phyloP scores from a whole-genome alignment of 2,329 filamentous ascomycete genomes.

The Arthrinium puccinioides region DNA sequence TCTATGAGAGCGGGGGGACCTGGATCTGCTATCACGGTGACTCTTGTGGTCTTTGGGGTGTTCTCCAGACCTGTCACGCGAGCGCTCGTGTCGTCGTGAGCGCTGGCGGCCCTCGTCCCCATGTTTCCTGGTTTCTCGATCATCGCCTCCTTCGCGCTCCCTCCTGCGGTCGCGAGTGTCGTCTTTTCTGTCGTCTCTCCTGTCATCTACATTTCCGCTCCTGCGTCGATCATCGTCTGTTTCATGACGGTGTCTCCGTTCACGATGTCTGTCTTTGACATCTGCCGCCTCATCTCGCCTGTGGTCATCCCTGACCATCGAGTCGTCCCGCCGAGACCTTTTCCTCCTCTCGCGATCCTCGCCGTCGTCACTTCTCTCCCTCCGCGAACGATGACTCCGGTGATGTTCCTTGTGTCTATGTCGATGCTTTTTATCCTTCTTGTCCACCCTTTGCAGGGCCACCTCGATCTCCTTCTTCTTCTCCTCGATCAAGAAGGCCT shows the following conservation, averaged over 20 bases:
- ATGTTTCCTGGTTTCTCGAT: slow-evolving; percentile 18
- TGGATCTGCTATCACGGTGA: slow-evolving; percentile 28
- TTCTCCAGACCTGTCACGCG: slow-evolving; percentile 11
- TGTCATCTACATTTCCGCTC: slow-evolving; percentile 11
- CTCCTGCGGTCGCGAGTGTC: slow-evolving; percentile 4
- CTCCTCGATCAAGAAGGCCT: slow-evolving; percentile 78
- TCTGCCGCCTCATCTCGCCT: slow-evolving; percentile 20
- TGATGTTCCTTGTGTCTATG: slow-evolving; percentile 29
- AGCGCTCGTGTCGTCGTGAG: slow-evolving; percentile 12
- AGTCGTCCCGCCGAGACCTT: slow-evolving; percentile 31
- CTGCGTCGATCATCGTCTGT: slow-evolving; percentile 15
- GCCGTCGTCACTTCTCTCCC: slow-evolving; percentile 18
- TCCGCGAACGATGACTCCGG: slow-evolving; percentile 36
- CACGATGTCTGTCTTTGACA: slow-evolving; percentile 15
- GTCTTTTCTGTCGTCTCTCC: slow-evolving; percentile 2
- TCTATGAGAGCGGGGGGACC: slow-evolving; percentile 29
- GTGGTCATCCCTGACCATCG: slow-evolving; percentile 15
- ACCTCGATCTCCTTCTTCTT: slow-evolving; percentile 83
- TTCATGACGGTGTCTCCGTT: slow-evolving; percentile 22
- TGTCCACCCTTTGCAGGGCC: slow-evolving; percentile 52
- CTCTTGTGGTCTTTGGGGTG: slow-evolving; percentile 7
- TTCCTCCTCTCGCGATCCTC: slow-evolving; percentile 11
- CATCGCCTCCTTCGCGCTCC: slow-evolving; percentile 14
- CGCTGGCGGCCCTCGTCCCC: slow-evolving; percentile 9
- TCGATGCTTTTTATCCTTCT: slow-evolving; percentile 37